phyloP scores from a whole-genome alignment of 768 basidiomycete species.

The Lentinula sp. region DNA sequence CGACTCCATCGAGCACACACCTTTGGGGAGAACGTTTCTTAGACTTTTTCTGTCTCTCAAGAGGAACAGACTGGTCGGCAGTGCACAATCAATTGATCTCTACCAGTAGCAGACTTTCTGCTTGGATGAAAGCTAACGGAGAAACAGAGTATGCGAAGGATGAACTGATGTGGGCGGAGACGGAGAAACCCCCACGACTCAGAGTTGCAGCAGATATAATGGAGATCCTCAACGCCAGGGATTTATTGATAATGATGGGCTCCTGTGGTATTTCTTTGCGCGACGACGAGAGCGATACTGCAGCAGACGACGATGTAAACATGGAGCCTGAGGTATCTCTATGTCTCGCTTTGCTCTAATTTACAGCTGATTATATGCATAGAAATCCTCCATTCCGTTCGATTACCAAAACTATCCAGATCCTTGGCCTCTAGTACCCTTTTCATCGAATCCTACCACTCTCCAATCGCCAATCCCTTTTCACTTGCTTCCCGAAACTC shows the following conservation, averaged over 20 bases:
- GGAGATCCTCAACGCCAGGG: slow-evolving; percentile 14
- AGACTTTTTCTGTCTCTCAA: slow-evolving; percentile 31
- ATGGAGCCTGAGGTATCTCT: not conserved
- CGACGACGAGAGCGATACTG: not conserved
- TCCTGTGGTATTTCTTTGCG: not conserved
- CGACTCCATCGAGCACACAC: slow-evolving; percentile 21
- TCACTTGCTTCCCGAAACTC: slow-evolving; percentile 29
- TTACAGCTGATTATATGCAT: not conserved
- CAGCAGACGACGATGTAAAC: not conserved
- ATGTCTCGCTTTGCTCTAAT: not conserved
- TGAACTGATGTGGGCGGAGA: slow-evolving; percentile 26
- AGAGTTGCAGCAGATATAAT: slow-evolving; percentile 23
- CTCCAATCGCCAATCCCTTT: slow-evolving; percentile 29
- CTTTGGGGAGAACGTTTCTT: slow-evolving; percentile 38
- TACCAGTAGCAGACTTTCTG: slow-evolving; percentile 29
- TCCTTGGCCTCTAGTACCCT: slow-evolving; percentile 36
- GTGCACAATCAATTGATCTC: slow-evolving; percentile 14
- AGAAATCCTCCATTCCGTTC: slow-evolving; percentile 15
- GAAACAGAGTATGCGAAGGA: slow-evolving; percentile 26
- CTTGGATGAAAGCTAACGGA: slow-evolving; percentile 27
- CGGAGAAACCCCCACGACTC: slow-evolving; percentile 26
- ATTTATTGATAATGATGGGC: slow-evolving; percentile 8
- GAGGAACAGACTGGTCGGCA: slow-evolving; percentile 14
- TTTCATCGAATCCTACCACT: slow-evolving; percentile 12
- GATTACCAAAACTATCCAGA: slow-evolving; percentile 28